Base-by-base conservation (phyloP, 345 rosid genomes). In the Gossypium arboreum region DNA sequence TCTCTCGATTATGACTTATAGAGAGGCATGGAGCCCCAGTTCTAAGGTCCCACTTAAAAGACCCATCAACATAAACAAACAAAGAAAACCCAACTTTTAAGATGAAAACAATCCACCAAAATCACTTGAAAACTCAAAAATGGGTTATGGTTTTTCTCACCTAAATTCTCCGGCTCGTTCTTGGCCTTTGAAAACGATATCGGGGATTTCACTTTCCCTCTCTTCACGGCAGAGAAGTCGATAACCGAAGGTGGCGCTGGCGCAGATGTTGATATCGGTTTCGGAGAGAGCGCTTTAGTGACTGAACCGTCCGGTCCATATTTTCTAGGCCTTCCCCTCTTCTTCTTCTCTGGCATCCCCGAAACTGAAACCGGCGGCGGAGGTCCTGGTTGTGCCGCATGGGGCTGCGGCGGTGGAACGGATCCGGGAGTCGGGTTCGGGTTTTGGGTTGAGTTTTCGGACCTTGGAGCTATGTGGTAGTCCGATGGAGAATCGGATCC, bases 281-380 rank as follows among this genome's bases (percentile, higher is more conserved):
- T 88, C 1, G 99, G 99, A 15, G 97, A 93, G 56, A 95, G 87
- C 5, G 96, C 84, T 78, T 77, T 76, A 27, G 83, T 79, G 29
- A 76, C 89, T 3, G 88, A 22, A 25, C 99, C 99, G 62, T 93
- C 99, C 0, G 91, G 93, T 45, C 94, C 96, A 45, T 95, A 95
- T 80, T 95, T 95, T 58, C 98, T 87, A 0, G 99, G 99, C 80
- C 99, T 81, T 62, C 99, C 99, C 67, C 99, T 86, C 74, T 95
- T 95, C 88, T 95, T 95, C 86, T 91, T 95, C 78, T 52, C 15
- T 25, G 85, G 85, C 71, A 85, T 34, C 69, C 74, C 76, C 61
- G 79, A 45, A 39, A 78, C 78, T 68, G 55, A 27, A 41, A 80
- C 73, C 64, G 71, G 63, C 77, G 71, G 43, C 12, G 50, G 47